Conservation (phyloP, 371 early-diverging fungal genomes). For the Zychaea mexicana region DNA sequence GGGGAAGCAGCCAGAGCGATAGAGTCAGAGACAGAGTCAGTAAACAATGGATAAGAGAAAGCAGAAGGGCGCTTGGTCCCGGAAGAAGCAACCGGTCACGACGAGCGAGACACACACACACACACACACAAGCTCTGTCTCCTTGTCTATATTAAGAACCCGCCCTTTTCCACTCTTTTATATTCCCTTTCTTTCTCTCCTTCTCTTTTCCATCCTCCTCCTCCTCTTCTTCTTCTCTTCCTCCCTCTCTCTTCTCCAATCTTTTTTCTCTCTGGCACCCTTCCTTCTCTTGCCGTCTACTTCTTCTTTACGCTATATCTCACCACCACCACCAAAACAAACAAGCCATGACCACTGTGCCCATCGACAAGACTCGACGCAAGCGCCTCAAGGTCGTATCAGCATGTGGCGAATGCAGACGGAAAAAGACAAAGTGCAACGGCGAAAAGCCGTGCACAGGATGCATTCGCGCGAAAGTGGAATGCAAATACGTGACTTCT, state of each 20-base stretch:
- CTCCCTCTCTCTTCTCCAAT: background rate
- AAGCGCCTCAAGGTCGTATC: slow-evolving; percentile 44
- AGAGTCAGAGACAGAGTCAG: slow-evolving; percentile 12
- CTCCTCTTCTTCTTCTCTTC: slow-evolving; percentile 4
- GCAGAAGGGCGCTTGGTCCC: background rate
- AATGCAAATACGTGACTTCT: slow-evolving; percentile 39
- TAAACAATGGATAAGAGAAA: slow-evolving; percentile 2
- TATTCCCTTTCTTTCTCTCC: slow-evolving; percentile 7
- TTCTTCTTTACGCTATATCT: background rate
- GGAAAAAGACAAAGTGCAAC: slow-evolving; percentile 63
- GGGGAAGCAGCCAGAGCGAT: background rate
- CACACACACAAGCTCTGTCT: background rate
- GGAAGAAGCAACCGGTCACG: slow-evolving; percentile 19
- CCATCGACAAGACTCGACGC: slow-evolving; percentile 38
- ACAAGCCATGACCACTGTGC: slow-evolving; percentile 12
- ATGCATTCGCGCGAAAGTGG: slow-evolving; percentile 40
- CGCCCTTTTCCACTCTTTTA: slow-evolving; percentile 8
- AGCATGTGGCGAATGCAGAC: slow-evolving; percentile 58
- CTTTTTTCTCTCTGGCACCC: background rate
- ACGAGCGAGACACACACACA: background rate
- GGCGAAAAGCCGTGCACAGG: slow-evolving; percentile 37
- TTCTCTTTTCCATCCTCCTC: too few relatives aligned
- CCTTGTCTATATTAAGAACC: slow-evolving; percentile 9
- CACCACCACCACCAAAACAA: background rate
- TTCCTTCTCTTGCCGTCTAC: background rate